Evolutionary conservation across 192 early-diverging fungal species (phyloP).

Genomic region (Coemansia sp.): DNA sequence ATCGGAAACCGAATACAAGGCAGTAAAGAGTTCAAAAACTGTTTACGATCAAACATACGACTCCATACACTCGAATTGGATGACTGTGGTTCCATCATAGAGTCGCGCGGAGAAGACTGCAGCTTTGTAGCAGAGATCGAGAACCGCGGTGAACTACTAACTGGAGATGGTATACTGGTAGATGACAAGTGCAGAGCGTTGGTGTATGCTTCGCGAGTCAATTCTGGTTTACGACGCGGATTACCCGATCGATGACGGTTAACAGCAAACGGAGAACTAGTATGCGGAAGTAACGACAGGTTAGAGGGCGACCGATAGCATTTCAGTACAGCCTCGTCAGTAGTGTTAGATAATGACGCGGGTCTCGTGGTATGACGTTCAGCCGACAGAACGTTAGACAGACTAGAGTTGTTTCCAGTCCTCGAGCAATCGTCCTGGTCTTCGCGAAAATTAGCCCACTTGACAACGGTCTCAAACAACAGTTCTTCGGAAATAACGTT

Average conservation of each 20-base stretch:
- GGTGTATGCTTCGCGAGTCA: constrained; percentile 47
- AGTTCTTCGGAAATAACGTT: constrained; percentile 48
- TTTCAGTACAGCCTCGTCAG: constrained; percentile 42
- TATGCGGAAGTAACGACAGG: constrained; percentile 34
- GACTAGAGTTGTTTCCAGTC: not conserved
- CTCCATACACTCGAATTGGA: constrained; percentile 16
- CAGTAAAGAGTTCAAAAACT: constrained; percentile 33
- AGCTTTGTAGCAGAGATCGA: constrained; percentile 30
- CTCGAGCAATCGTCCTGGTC: constrained; percentile 21
- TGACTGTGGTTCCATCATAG: not conserved
- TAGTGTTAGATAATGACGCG: not conserved
- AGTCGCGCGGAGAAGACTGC: constrained; percentile 1
- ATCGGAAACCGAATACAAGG: constrained; percentile 51
- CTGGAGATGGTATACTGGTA: not conserved
- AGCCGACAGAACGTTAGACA: constrained; percentile 19
- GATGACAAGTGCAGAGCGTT: constrained; percentile 7
- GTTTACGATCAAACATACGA: constrained; percentile 35
- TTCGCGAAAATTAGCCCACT: constrained; percentile 47
- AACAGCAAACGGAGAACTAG: constrained; percentile 29
- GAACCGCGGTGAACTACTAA: constrained; percentile 14
- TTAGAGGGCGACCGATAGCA: constrained; percentile 51
- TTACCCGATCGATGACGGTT: not conserved
- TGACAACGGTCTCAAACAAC: constrained; percentile 45
- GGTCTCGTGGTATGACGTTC: constrained; percentile 26
- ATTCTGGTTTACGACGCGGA: constrained; percentile 33